Conservation (phyloP, 129 eudicot genomes). For the Flaveria linearis region DNA sequence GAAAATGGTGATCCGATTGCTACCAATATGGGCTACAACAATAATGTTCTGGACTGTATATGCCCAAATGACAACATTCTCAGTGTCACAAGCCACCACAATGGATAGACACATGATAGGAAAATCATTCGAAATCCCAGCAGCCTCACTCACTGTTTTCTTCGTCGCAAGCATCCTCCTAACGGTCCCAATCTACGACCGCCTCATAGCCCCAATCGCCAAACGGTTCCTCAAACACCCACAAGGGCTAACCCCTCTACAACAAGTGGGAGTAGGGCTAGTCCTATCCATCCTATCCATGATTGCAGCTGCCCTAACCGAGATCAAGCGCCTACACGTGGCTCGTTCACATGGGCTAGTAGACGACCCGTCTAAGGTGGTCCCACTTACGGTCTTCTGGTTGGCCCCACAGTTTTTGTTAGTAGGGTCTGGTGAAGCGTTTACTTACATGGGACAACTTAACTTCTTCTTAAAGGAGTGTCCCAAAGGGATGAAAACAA, state of each 20-base stretch:
- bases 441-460: slow-evolving; percentile 81
- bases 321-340: slow-evolving; percentile 53
- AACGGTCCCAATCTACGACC: slow-evolving; percentile 67
- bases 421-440: slow-evolving; percentile 87
- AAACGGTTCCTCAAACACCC: slow-evolving; percentile 48
- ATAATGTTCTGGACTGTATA: slow-evolving; percentile 78
- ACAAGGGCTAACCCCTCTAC: slow-evolving; percentile 70
- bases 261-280: slow-evolving; percentile 62
- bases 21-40: slow-evolving; percentile 84
- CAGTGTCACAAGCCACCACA: slow-evolving; percentile 76
- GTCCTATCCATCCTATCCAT: slow-evolving; percentile 59
- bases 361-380: slow-evolving; percentile 32
- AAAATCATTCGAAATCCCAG: slow-evolving; percentile 65
- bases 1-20: slow-evolving; percentile 63
- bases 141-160: slow-evolving; percentile 79
- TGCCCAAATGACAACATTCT: slow-evolving; percentile 90
- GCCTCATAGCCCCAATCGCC: slow-evolving; percentile 55
- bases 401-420: slow-evolving; percentile 72
- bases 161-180: slow-evolving; percentile 66
- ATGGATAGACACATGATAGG: slow-evolving; percentile 69
- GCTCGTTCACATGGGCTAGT: slow-evolving; percentile 50
- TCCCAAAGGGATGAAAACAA: slow-evolving; percentile 68
- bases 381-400: slow-evolving; percentile 67
- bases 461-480: slow-evolving; percentile 60
- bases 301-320: slow-evolving; percentile 63